These are phyloP conservation scores for Oryza longistaminata DNA, from an alignment of 176 grass and related monocot genomes.

Conservation along the genomic window DNA sequence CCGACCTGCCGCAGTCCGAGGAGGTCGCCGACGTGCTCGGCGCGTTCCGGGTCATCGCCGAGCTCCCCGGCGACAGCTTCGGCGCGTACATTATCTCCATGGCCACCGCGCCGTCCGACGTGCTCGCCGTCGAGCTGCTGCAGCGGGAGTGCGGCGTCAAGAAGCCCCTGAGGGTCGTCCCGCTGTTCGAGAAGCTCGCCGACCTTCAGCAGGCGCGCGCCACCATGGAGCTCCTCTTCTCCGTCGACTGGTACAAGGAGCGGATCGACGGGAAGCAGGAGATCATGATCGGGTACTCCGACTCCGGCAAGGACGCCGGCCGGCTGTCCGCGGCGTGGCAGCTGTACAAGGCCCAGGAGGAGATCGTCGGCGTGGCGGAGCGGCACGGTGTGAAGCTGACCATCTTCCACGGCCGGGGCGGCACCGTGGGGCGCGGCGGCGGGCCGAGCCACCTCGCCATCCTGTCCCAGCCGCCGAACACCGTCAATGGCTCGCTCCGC, in stretches of 20 bases:
- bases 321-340: conserved; percentile 71
- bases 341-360: conserved; percentile 75
- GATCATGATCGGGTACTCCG: conserved; percentile 88
- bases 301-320: conserved; percentile 82
- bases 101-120: conserved; percentile 71
- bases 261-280: conserved; percentile 70
- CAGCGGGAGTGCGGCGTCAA: conserved; percentile 63
- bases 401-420: conserved; percentile 76
- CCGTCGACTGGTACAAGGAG: conserved; percentile 70
- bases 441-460: conserved; percentile 82
- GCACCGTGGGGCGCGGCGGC: conserved; percentile 60
- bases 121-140: conserved; percentile 76
- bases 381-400: conserved; percentile 61
- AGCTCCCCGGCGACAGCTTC: conserved; percentile 69
- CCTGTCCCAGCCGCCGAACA: conserved; percentile 74
- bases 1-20: conserved; percentile 54
- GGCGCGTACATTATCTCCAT: conserved; percentile 80
- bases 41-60: conserved; percentile 64
- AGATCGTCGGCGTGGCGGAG: conserved; percentile 66
- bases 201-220: conserved; percentile 63
- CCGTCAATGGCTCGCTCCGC: conserved; percentile 64
- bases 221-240: conserved; percentile 63
- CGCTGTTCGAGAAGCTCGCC: conserved; percentile 69
- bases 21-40: conserved; percentile 70
- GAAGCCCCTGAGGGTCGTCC: conserved; percentile 59